These are phyloP conservation scores for Ilyonectria mors-panacis DNA, from an alignment of 2,329 filamentous ascomycete species.

Conservation along the genomic window DNA sequence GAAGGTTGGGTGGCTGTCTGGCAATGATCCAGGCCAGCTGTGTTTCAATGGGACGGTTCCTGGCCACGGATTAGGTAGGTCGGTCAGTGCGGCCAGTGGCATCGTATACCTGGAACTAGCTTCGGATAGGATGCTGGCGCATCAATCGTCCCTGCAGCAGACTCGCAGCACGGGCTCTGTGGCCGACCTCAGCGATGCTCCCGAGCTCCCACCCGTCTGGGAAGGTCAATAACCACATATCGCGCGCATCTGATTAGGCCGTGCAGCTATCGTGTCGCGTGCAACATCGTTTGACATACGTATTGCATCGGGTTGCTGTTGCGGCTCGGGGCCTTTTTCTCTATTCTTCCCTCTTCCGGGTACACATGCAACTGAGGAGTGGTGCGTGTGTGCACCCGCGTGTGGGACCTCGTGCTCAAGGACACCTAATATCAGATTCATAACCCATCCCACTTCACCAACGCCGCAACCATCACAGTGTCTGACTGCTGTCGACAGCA, in stretches of 20 bases:
- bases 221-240: constrained; percentile 17
- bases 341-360: constrained; percentile 3
- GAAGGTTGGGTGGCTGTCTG: constrained; percentile 4
- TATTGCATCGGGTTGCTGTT: neutral
- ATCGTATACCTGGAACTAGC: neutral
- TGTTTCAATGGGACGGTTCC: constrained; percentile 15
- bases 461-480: constrained; percentile 21
- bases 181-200: constrained; percentile 17
- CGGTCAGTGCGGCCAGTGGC: neutral
- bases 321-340: constrained; percentile 4
- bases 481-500: constrained; percentile 29
- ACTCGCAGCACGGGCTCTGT: neutral
- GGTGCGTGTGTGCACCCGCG: constrained; percentile 4
- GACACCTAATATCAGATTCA: constrained; percentile 22
- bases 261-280: constrained; percentile 2
- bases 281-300: neutral
- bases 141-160: neutral
- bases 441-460: constrained; percentile 9
- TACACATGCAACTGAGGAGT: constrained; percentile 15
- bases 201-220: constrained; percentile 3
- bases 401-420: constrained; percentile 28
- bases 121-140: neutral
- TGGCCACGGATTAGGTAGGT: constrained; percentile 3
- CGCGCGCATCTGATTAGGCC: neutral
- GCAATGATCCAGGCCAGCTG: constrained; percentile 14